These are phyloP conservation scores for Syzygium aqueum DNA, from an alignment of 345 rosid species.

Conservation along the genomic window DNA sequence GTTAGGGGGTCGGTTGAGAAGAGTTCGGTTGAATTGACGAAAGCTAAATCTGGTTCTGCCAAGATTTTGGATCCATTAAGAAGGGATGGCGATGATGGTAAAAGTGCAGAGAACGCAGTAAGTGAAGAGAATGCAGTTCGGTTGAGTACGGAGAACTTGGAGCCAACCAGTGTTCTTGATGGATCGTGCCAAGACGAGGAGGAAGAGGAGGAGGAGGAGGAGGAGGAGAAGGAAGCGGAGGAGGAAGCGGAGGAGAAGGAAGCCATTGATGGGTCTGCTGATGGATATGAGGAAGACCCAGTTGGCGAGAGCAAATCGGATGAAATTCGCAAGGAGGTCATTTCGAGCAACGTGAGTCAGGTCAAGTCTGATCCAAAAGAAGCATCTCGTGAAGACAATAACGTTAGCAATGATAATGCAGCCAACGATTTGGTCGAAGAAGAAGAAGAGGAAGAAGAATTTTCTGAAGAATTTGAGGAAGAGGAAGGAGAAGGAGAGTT, in stretches of 20 bases:
- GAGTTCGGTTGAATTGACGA: conserved; percentile 33
- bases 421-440: conserved; percentile 3
- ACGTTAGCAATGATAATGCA: not conserved
- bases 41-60: conserved; percentile 32
- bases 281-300: conserved; percentile 9
- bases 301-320: conserved; percentile 30
- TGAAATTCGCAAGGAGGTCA: conserved; percentile 22
- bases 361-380: not conserved
- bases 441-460: conserved; percentile 19
- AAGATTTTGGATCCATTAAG: not conserved
- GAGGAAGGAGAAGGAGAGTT: conserved; percentile 3
- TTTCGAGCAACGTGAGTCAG: conserved; percentile 13
- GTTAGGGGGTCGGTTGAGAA: conserved; percentile 14
- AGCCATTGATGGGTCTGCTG: conserved; percentile 24
- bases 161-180: not conserved
- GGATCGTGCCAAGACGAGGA: conserved; percentile 6
- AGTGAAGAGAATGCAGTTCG: conserved; percentile 26
- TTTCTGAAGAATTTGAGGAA: conserved; percentile 16
- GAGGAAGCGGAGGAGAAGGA: conserved; percentile 35
- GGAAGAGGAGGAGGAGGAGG: conserved; percentile 1
- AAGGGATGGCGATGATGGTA: conserved; percentile 5
- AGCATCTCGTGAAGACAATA: not conserved
- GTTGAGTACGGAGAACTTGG: conserved; percentile 19
- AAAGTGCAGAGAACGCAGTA: conserved; percentile 20
- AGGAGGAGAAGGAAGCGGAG: conserved; percentile 18